Percentiles rank a stretch among this genome's conserved stretches.
Evolutionary conservation across 2,329 filamentous ascomycete genomes (phyloP).

Genomic region (Colletotrichum phormii): DNA sequence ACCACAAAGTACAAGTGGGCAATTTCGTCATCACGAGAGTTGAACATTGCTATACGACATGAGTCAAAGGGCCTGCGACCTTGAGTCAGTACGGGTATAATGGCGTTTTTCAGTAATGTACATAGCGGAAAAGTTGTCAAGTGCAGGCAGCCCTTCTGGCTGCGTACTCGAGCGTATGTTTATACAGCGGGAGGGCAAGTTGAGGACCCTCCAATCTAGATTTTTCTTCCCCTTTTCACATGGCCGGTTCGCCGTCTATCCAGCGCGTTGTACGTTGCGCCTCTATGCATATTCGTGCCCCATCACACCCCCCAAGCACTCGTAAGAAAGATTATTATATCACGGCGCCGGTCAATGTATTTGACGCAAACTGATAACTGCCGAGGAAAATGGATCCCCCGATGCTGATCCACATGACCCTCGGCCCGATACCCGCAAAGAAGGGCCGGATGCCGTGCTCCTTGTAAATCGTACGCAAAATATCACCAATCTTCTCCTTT

Average conservation of each 20-base stretch:
- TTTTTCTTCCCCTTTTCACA: not conserved
- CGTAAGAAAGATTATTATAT: not conserved
- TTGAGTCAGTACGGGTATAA: slow-evolving; percentile 32
- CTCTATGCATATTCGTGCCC: not conserved
- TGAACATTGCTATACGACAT: not conserved
- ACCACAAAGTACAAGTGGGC: slow-evolving; percentile 2
- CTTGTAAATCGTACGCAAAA: slow-evolving; percentile 74
- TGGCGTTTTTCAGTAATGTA: slow-evolving; percentile 35
- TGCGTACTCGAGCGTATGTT: slow-evolving; percentile 8
- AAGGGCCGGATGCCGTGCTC: slow-evolving; percentile 76
- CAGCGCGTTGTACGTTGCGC: not conserved
- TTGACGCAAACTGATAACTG: slow-evolving; percentile 90
- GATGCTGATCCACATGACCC: slow-evolving; percentile 94
- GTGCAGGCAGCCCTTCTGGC: slow-evolving; percentile 8
- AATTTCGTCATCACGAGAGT: not conserved
- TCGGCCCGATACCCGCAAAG: slow-evolving; percentile 81
- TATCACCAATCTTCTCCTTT: slow-evolving; percentile 66
- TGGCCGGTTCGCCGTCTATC: not conserved
- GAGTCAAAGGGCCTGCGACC: slow-evolving; percentile 8
- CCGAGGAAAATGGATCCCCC: slow-evolving; percentile 96
- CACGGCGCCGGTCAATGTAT: slow-evolving; percentile 67
- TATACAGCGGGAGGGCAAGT: slow-evolving; percentile 24
- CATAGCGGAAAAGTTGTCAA: slow-evolving; percentile 34
- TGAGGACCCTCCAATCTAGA: slow-evolving; percentile 20
- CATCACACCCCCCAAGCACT: not conserved